These are phyloP conservation scores for Solanum peruvianum DNA, from an alignment of 257 asterid genomes.

Conservation along the genomic window DNA sequence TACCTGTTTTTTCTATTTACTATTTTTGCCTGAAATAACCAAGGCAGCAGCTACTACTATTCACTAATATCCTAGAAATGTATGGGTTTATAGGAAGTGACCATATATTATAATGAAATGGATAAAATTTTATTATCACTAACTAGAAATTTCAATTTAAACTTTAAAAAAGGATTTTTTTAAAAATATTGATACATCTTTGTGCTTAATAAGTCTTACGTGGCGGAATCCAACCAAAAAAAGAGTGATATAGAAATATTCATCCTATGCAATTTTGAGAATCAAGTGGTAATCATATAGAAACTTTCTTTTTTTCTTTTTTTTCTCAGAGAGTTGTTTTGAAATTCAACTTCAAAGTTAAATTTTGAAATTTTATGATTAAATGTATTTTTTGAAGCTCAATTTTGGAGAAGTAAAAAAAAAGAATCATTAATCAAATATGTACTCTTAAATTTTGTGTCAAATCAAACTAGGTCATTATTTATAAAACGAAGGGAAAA, in stretches of 20 bases:
- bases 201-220: neutral
- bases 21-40: neutral
- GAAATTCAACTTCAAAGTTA: too few relatives aligned
- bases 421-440: too few relatives aligned
- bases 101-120: neutral
- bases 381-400: neutral
- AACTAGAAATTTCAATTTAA: neutral
- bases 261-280: neutral
- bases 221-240: neutral
- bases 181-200: too few relatives aligned
- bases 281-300: neutral
- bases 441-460: too few relatives aligned
- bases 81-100: neutral
- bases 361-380: too few relatives aligned
- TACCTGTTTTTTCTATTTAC: neutral
- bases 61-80: neutral
- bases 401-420: too few relatives aligned
- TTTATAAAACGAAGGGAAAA: fast-evolving
- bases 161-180: neutral
- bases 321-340: neutral
- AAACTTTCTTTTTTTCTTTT: neutral
- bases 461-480: too few relatives aligned
- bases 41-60: neutral
- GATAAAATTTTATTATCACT: neutral
- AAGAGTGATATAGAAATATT: neutral